phyloP scores from a whole-genome alignment of 371 early-diverging fungal genomes.

The Syncephalastrum contaminatum region DNA sequence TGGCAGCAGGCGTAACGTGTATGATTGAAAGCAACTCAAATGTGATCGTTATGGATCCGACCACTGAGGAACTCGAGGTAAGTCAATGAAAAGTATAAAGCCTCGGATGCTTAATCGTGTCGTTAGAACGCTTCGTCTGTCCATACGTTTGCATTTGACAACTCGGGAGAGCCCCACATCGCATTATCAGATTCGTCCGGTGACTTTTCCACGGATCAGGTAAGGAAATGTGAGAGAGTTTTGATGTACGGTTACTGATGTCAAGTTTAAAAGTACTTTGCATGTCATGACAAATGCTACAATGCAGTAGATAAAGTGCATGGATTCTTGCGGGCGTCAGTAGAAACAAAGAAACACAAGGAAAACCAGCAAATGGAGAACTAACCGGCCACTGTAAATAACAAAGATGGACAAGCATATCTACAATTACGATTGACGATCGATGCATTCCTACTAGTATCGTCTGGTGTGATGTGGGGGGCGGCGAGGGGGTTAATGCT shows the following conservation, averaged over 20 bases:
- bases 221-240: constrained; percentile 15
- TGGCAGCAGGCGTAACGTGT: constrained; percentile 73
- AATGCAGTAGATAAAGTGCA: constrained; percentile 55
- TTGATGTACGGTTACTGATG: neutral
- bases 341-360: constrained; percentile 56
- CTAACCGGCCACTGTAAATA: no score
- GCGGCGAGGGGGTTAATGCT: no score
- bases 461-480: no score
- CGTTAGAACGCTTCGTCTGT: constrained; percentile 63
- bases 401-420: no score
- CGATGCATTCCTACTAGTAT: no score
- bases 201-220: constrained; percentile 66
- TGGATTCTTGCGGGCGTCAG: constrained; percentile 56
- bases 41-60: constrained; percentile 78
- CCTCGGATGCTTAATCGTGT: constrained; percentile 1
- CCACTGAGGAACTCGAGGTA: constrained; percentile 69
- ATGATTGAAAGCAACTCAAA: constrained; percentile 61
- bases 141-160: constrained; percentile 87
- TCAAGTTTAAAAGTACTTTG: constrained; percentile 37
- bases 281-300: constrained; percentile 45
- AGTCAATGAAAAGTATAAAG: neutral
- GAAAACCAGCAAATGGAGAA: constrained; percentile 46
- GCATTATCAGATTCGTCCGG: constrained; percentile 70
- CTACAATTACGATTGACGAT: no score
- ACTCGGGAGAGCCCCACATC: constrained; percentile 30